Evolutionary conservation across 2,329 filamentous ascomycete species (phyloP), one percentile per base, ranked within the genome.

Genomic region (Lachnellula suecica): DNA sequence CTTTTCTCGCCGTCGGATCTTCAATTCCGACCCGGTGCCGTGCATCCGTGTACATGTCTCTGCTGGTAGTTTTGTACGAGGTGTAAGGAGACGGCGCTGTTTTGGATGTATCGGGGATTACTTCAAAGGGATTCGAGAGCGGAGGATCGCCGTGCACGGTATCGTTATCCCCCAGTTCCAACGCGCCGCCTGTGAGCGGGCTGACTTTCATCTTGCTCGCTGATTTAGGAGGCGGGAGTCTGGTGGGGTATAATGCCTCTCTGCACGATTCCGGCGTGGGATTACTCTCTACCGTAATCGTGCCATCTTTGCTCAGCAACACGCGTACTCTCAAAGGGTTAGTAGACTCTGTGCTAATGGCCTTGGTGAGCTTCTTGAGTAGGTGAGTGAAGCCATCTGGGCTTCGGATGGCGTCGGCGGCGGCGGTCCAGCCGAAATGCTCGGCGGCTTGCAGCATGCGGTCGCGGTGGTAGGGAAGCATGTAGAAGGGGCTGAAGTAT

Each of bases 31-130:
- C 81, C 13, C 89, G 79, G 23, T 72, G 65, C 8, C 91, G 82
- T 1, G 91, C 89, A 2, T 72, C 73, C 42, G 88, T 82, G 68
- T 97, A 97, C 66, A 84, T 76, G 9, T 75, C 72, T 13, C 93
- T 83, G 44, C 79, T 74, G 0, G 89, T 94, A 0, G 93, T 97
- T 70, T 99, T 97, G 74, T 88, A 89, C 52, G 86, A 84, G 0
- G 92, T 96, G 65, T 87, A 88, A n/a, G 83, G 78, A 0, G 78
- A 78, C 0, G 78, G 74, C 0, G 67, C 63, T 0, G 79, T 87
- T 3, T 72, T 63, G 24, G 71, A 52, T 0, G 72, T 71, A 66
- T 87, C 84, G 11, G 86, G 63, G 13, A 72, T 69, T 15, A 86
- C 62, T n/a, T 59, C 64, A 76, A 78, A 84, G 4, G 56, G 37